Percentiles rank a stretch among this genome's conserved stretches.
Conservation (phyloP, 1,139 yeast genomes). For the Candida anutae region DNA sequence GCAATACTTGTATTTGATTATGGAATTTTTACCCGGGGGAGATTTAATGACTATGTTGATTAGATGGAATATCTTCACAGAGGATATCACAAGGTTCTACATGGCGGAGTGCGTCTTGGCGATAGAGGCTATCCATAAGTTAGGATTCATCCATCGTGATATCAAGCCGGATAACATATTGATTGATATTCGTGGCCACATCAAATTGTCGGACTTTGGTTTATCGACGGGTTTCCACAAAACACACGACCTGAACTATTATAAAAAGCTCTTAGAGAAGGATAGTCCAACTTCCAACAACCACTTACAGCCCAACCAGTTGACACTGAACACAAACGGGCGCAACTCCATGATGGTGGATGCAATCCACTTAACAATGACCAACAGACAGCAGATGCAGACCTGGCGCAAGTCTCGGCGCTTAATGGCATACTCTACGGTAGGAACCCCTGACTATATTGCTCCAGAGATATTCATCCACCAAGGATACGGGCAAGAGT, state of each 20-base stretch:
- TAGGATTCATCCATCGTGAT: slow-evolving; percentile 75
- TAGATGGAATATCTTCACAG: slow-evolving; percentile 81
- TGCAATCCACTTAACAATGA: slow-evolving; percentile 90
- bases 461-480: slow-evolving; percentile 97
- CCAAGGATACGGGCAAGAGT: slow-evolving; percentile 98
- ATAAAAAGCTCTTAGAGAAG: slow-evolving; percentile 62
- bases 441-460: slow-evolving; percentile 97
- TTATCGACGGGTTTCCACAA: slow-evolving; percentile 79
- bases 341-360: slow-evolving; percentile 90
- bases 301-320: slow-evolving; percentile 19
- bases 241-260: slow-evolving; percentile 75
- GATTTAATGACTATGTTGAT: slow-evolving; percentile 84
- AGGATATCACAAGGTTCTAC: slow-evolving; percentile 74
- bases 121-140: slow-evolving; percentile 72
- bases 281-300: slow-evolving; percentile 27
- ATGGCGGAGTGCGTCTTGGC: slow-evolving; percentile 86
- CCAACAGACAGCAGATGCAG: slow-evolving; percentile 94
- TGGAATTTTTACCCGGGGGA: slow-evolving; percentile 85
- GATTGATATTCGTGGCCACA: slow-evolving; percentile 74
- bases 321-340: slow-evolving; percentile 9
- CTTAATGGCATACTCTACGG: slow-evolving; percentile 96
- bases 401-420: slow-evolving; percentile 97
- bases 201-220: slow-evolving; percentile 76
- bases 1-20: slow-evolving; percentile 65
- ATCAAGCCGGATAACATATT: slow-evolving; percentile 75